These are phyloP conservation scores for Mucor racemosus DNA, from an alignment of 371 early-diverging fungal species.

Conservation along the genomic window DNA sequence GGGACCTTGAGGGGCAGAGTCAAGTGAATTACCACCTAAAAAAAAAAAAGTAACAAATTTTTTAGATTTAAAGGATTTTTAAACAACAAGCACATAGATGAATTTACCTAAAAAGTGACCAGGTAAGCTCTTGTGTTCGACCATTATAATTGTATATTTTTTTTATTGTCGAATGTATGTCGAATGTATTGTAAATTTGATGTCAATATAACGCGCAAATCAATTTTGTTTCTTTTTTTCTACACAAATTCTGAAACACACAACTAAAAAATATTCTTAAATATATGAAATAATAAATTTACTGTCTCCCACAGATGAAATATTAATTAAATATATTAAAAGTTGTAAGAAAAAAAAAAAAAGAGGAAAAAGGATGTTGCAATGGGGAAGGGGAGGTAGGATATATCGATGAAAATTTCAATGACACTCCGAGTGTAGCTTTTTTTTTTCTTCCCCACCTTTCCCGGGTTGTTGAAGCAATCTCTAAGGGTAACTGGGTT, in stretches of 20 bases:
- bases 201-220: conserved; percentile 5
- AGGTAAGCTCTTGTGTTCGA: conserved; percentile 28
- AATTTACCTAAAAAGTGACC: conserved; percentile 36
- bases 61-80: not conserved
- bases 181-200: not conserved
- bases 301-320: conserved; percentile 18
- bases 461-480: conserved; percentile 14
- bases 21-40: conserved; percentile 67
- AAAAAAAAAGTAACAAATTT: not conserved
- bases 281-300: conserved; percentile 3
- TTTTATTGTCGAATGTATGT: not conserved
- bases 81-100: not conserved
- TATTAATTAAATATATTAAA: conserved; percentile 4
- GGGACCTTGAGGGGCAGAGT: conserved; percentile 57
- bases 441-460: conserved; percentile 22
- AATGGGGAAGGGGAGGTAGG: conserved; percentile 1
- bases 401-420: conserved; percentile 1
- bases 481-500: conserved; percentile 10
- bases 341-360: conserved; percentile 2
- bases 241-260: not conserved
- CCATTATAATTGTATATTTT: conserved; percentile 14
- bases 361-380: conserved; percentile 3
- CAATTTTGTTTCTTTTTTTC: not conserved
- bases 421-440: conserved; percentile 8
- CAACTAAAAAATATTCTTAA: not conserved